phyloP scores from a whole-genome alignment of 2,329 filamentous ascomycete species.

The Colletotrichum gloeosporioides region DNA sequence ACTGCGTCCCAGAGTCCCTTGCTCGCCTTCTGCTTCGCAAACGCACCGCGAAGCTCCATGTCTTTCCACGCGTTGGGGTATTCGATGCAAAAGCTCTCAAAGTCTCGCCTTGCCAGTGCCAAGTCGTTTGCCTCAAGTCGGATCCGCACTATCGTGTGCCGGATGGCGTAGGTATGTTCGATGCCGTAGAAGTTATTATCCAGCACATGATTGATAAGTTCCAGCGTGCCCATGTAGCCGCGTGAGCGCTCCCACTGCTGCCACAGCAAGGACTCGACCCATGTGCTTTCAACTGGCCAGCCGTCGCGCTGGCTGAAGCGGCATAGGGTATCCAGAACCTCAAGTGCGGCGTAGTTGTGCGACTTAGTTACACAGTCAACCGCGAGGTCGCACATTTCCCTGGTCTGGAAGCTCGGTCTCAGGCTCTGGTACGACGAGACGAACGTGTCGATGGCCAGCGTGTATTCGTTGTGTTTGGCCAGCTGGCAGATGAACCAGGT shows the following conservation, averaged over 20 bases:
- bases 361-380: constrained; percentile 3
- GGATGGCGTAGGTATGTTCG: background rate
- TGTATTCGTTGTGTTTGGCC: background rate
- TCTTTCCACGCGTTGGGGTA: background rate
- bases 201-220: constrained; percentile 1
- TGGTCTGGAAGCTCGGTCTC: background rate
- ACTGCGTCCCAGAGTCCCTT: constrained; percentile 47
- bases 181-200: constrained; percentile 8
- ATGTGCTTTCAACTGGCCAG: background rate
- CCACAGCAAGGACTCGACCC: background rate
- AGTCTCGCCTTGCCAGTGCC: background rate
- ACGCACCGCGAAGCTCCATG: constrained; percentile 33
- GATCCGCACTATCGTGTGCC: constrained; percentile 12
- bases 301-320: background rate
- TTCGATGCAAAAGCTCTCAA: background rate
- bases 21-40: constrained; percentile 41
- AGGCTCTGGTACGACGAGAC: background rate
- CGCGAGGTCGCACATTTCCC: background rate
- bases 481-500: constrained; percentile 11
- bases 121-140: constrained; percentile 10
- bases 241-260: background rate
- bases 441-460: constrained; percentile 17
- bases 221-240: background rate
- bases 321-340: constrained; percentile 2
- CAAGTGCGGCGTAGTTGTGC: background rate